A percentile compares a stretch with the other conserved stretches of the same genome.
These are phyloP conservation scores for Dryadomyces sulphureus DNA, from an alignment of 2,329 filamentous ascomycete genomes.

Conservation along the genomic window DNA sequence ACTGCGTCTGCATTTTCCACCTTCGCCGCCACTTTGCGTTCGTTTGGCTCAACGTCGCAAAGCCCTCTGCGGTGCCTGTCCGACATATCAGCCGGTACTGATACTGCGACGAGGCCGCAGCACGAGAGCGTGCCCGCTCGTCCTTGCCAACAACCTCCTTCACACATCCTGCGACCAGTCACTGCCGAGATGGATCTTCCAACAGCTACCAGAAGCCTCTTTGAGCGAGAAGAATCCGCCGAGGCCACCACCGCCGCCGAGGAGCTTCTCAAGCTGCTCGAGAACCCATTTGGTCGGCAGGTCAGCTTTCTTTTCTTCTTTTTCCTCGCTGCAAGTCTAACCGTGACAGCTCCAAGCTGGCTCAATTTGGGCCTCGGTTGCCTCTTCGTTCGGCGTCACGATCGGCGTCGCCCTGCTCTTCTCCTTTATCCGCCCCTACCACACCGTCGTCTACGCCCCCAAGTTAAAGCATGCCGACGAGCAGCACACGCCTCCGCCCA, in stretches of 20 bases:
- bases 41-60: neutral
- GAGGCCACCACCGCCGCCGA: slow-evolving; percentile 14
- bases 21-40: neutral
- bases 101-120: neutral
- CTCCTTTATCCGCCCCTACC: slow-evolving; percentile 79
- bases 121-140: no score
- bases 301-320: slow-evolving; percentile 17
- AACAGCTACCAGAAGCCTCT: slow-evolving; percentile 6
- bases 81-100: neutral
- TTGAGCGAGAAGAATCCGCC: no score
- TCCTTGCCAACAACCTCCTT: no score
- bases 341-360: slow-evolving; percentile 28
- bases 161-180: neutral
- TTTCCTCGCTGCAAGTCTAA: neutral
- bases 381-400: slow-evolving; percentile 64
- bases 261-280: slow-evolving; percentile 31
- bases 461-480: slow-evolving; percentile 86
- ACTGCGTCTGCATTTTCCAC: no score
- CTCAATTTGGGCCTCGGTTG: slow-evolving; percentile 66
- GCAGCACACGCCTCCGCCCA: slow-evolving; percentile 72
- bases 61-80: neutral
- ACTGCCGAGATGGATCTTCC: slow-evolving; percentile 9
- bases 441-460: slow-evolving; percentile 85
- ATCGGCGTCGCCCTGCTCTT: slow-evolving; percentile 62
- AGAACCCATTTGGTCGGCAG: slow-evolving; percentile 31